These are phyloP conservation scores for Cucumis melo DNA, from an alignment of 306 rosid genomes.

Conservation along the genomic window DNA sequence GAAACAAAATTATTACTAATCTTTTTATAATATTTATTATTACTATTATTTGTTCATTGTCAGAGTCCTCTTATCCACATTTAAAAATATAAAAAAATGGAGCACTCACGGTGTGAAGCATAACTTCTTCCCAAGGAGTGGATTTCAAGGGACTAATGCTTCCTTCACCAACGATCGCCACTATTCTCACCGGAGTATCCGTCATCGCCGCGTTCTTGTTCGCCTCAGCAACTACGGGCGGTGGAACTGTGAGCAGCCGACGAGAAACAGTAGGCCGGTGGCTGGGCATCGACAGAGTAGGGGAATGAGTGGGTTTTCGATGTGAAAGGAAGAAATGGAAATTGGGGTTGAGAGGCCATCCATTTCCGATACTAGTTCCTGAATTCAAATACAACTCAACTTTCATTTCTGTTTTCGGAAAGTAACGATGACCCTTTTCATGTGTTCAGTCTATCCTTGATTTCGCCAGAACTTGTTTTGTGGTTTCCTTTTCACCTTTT, in stretches of 20 bases:
- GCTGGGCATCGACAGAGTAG: background rate
- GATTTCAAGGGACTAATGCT: conserved; percentile 55
- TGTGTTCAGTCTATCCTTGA: background rate
- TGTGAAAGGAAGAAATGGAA: background rate
- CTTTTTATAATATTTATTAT: no score
- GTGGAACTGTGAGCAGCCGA: conserved; percentile 2
- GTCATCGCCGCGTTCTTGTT: background rate
- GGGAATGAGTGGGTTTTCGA: conserved; percentile 5
- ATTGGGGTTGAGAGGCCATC: background rate
- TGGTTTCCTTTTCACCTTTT: background rate
- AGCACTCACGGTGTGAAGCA: conserved; percentile 63
- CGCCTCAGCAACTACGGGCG: conserved; percentile 14
- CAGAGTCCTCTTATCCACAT: background rate
- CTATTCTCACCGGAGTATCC: conserved; percentile 44
- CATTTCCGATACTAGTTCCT: background rate
- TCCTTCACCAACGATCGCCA: conserved; percentile 52
- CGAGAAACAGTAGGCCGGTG: background rate
- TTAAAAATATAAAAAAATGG: background rate
- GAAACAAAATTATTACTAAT: no score
- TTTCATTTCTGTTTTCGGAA: background rate
- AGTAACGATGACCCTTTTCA: background rate
- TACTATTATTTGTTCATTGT: no score
- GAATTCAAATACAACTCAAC: background rate
- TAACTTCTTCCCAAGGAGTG: conserved; percentile 64
- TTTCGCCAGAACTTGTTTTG: background rate